Conservation (phyloP, 139 green algal genomes). For the Desmodesmus armatus region DNA sequence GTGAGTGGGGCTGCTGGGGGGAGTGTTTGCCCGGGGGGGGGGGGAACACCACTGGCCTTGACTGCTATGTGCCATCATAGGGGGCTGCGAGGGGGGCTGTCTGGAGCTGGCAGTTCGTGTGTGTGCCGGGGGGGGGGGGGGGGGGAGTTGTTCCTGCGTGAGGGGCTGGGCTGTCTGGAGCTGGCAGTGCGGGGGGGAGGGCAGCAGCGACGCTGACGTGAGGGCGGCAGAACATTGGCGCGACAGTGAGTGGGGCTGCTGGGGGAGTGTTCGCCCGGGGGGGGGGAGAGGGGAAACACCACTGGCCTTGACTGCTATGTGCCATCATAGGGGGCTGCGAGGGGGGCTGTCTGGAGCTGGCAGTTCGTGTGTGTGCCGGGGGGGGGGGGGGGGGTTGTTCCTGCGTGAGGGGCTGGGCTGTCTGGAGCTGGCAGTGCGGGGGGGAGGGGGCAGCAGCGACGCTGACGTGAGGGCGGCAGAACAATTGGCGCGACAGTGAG, state of each 20-base stretch:
- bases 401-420: not conserved
- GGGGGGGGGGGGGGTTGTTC: too few relatives aligned
- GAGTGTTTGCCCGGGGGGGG: too few relatives aligned
- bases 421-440: not conserved
- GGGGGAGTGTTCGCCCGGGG: too few relatives aligned
- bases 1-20: too few relatives aligned
- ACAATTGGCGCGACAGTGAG: not conserved
- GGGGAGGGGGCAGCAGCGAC: not conserved
- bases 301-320: too few relatives aligned
- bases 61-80: not conserved
- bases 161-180: slow-evolving; percentile 85
- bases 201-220: slow-evolving; percentile 62
- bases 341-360: not conserved
- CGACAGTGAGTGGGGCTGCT: slow-evolving; percentile 38
- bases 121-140: not conserved
- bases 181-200: slow-evolving; percentile 62
- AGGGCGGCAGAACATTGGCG: slow-evolving; percentile 76
- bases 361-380: not conserved
- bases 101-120: too few relatives aligned
- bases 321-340: too few relatives aligned
- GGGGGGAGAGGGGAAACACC: too few relatives aligned
- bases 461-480: not conserved
- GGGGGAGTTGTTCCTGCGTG: slow-evolving; percentile 82
- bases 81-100: too few relatives aligned
- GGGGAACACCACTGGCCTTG: not conserved